Evolutionary conservation across 345 rosid genomes (phyloP).

Genomic region (Pistacia atlantica): DNA sequence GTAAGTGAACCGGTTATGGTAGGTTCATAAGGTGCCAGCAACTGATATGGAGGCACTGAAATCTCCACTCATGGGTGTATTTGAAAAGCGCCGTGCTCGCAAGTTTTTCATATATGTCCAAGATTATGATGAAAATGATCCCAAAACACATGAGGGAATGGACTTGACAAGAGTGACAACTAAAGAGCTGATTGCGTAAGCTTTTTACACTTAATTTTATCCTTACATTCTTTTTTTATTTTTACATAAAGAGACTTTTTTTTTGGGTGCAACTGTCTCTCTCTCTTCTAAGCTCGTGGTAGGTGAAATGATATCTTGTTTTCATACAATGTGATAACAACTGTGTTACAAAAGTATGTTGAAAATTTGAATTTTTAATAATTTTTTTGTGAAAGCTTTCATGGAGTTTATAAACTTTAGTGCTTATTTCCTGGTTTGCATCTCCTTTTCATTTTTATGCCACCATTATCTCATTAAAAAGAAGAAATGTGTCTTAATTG

Average conservation of each 20-base stretch:
- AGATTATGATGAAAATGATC: constrained; percentile 76
- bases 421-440: too few relatives aligned
- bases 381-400: too few relatives aligned
- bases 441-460: too few relatives aligned
- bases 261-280: too few relatives aligned
- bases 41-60: constrained; percentile 94
- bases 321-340: too few relatives aligned
- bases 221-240: not conserved
- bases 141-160: constrained; percentile 93
- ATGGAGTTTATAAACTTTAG: too few relatives aligned
- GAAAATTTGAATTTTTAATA: too few relatives aligned
- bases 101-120: constrained; percentile 92
- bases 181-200: constrained; percentile 87
- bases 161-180: constrained; percentile 86
- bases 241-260: not conserved
- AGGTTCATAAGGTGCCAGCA: constrained; percentile 98
- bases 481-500: too few relatives aligned
- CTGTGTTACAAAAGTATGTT: too few relatives aligned
- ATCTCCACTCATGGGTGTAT: constrained; percentile 97
- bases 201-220: constrained; percentile 16
- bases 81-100: constrained; percentile 94
- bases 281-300: not conserved
- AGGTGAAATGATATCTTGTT: not conserved
- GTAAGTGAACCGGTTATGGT: constrained; percentile 11
- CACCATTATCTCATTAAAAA: too few relatives aligned